Conservation (phyloP, 1,139 yeast genomes). For the Magnusiomyces tetraspermus region DNA sequence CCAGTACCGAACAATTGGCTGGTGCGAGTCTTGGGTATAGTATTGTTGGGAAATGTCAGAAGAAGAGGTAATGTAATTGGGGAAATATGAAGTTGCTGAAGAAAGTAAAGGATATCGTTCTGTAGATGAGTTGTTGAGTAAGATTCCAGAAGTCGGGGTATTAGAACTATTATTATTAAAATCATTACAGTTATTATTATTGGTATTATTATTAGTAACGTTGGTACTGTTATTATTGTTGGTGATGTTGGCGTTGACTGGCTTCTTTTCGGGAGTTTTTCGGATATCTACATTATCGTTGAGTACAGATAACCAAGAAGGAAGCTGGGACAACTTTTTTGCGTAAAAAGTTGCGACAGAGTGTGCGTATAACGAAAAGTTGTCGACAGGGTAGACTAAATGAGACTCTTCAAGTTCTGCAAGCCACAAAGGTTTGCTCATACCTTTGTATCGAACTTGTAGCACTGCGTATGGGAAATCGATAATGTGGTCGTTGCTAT, state of each 20-base stretch:
- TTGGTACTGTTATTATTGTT: too few relatives aligned
- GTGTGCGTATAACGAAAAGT: slow-evolving; percentile 32
- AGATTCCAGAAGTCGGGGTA: neutral
- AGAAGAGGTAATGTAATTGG: neutral
- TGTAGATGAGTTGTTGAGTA: neutral
- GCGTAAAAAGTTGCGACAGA: slow-evolving; percentile 18
- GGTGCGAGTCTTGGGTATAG: slow-evolving; percentile 12
- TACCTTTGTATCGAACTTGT: slow-evolving; percentile 39
- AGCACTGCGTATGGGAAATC: slow-evolving; percentile 42
- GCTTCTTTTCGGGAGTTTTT: slow-evolving; percentile 22
- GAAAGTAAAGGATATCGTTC: slow-evolving; percentile 10
- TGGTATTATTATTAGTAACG: too few relatives aligned
- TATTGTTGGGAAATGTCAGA: slow-evolving; percentile 2
- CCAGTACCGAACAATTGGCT: slow-evolving; percentile 48
- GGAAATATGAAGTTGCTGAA: neutral
- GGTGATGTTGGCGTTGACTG: too few relatives aligned
- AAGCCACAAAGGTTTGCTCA: slow-evolving; percentile 33
- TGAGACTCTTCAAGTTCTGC: slow-evolving; percentile 33
- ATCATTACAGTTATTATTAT: too few relatives aligned
- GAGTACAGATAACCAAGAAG: slow-evolving; percentile 31
- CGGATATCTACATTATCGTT: slow-evolving; percentile 30
- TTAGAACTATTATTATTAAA: neutral
- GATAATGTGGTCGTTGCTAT: neutral
- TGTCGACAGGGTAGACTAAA: slow-evolving; percentile 30
- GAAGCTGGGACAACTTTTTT: slow-evolving; percentile 21